Evolutionary conservation across 805 yeast genomes (phyloP).

Genomic region (Isabelozyma heimii): DNA sequence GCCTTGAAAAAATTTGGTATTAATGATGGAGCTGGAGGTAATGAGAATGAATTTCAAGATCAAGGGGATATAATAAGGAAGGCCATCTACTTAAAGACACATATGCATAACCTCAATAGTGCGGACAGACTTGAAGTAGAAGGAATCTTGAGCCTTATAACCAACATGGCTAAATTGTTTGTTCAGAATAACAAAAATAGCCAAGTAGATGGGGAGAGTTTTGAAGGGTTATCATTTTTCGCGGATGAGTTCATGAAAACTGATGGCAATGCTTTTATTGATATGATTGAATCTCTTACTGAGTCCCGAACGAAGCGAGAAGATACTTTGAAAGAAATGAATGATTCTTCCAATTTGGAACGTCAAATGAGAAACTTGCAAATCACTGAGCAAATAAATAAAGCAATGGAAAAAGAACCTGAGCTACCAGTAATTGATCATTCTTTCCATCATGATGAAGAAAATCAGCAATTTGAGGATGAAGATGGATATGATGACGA

Average conservation of each 20-base stretch:
- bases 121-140: conserved; percentile 24
- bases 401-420: neutral
- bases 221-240: conserved; percentile 33
- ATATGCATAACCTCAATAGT: conserved; percentile 21
- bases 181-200: neutral
- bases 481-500: conserved; percentile 28
- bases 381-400: conserved; percentile 1
- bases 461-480: conserved; percentile 16
- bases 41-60: conserved; percentile 1
- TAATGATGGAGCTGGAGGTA: conserved; percentile 11
- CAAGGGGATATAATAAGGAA: conserved; percentile 22
- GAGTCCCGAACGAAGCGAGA: conserved; percentile 41
- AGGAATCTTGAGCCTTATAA: conserved; percentile 15
- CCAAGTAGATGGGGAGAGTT: neutral
- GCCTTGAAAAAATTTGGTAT: conserved; percentile 26
- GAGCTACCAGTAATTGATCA: conserved; percentile 1
- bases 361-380: conserved; percentile 1
- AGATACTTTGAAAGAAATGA: conserved; percentile 15
- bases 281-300: conserved; percentile 76
- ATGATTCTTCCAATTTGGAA: conserved; percentile 1
- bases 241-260: conserved; percentile 79
- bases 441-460: conserved; percentile 9
- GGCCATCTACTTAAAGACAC: conserved; percentile 22
- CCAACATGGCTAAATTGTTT: neutral
- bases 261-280: conserved; percentile 75